These are phyloP conservation scores for Jaenimonas drosophilae DNA, from an alignment of 208 protist species.

Conservation along the genomic window DNA sequence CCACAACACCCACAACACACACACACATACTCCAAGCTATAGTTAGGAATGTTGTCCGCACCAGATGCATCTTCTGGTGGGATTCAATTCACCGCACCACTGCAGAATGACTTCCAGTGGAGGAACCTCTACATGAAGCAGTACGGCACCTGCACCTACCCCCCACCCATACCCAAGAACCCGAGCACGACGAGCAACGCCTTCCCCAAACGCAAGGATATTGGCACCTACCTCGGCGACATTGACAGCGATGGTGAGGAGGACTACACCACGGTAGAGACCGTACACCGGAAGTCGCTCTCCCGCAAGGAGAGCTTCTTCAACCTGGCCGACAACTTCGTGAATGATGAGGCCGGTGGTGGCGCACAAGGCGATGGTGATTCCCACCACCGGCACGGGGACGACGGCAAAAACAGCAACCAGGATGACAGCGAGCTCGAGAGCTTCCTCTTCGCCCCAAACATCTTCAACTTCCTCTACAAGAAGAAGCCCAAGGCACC, in stretches of 20 bases:
- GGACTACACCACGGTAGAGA: neutral
- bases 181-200: slow-evolving; percentile 24
- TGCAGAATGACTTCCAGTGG: slow-evolving; percentile 80
- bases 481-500: neutral
- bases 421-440: slow-evolving; percentile 38
- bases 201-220: slow-evolving; percentile 16
- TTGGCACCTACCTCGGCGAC: slow-evolving; percentile 7
- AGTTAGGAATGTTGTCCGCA: too few species aligned
- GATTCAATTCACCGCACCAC: slow-evolving; percentile 21
- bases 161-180: slow-evolving; percentile 58
- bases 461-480: slow-evolving; percentile 44
- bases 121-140: slow-evolving; percentile 66
- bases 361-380: too few species aligned
- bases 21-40: too few species aligned
- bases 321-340: slow-evolving; percentile 1
- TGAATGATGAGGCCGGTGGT: slow-evolving; percentile 4
- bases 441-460: slow-evolving; percentile 37
- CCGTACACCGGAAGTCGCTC: neutral
- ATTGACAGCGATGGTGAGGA: slow-evolving; percentile 5
- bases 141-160: slow-evolving; percentile 63
- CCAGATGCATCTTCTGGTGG: too few species aligned
- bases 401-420: slow-evolving; percentile 6
- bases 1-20: too few species aligned
- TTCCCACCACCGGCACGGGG: slow-evolving; percentile 1
- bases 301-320: slow-evolving; percentile 6